Base-by-base conservation (phyloP, 148 eudicot genomes). In the Rhododendron griersonianum region DNA sequence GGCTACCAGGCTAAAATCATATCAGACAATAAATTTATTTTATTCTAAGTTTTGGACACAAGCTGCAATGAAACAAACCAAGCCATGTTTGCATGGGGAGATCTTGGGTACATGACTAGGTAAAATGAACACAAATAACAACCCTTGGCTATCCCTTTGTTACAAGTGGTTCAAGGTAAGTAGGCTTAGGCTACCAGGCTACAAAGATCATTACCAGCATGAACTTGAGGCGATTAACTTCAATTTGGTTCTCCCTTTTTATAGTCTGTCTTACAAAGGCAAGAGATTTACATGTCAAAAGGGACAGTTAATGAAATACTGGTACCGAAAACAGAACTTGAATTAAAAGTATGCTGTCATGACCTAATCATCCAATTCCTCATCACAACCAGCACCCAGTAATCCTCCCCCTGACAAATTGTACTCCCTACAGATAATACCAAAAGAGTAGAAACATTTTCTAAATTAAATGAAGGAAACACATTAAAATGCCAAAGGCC, bases 221-320 rank as follows among this genome's bases (percentile, higher is more conserved):
- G 83, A 85, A 87, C 84, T 90, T 95, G 85, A 97, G 98, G 89
- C 85, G 93, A 85, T 87, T 79, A 84, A 93, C 85, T 89, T 97
- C 98, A 87, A 67, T 88, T 84, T 91, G 91, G 63, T 87, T 89
- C 84, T 87, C 94, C 87, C 47, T 87, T 75, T 84, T 85, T 82
- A 65, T 87, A 28, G 80, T 71, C 95, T 94, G 87, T 48, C 82
- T 77, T 57, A 86, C 37, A 86, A 85, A 83, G 63, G 57, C 16
- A 81, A 65, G 80, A 84, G 51, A 47, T 67, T 75, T 15, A 48
- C 63, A 81, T 75, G 67, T 83, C n/a, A 81, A 80, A 53, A 86
- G 30, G 33, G 84, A n/a, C 5, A 47, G 85, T 4, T 33, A 78
- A 83, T 11, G 8, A 37, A 76, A 79, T 41, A 57, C 45, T 9